Percentiles rank a stretch among this genome's conserved stretches.
Conservation (phyloP, 805 yeast species). For the baker's yeast (Saccharomyces cerevisiae) region DNA sequence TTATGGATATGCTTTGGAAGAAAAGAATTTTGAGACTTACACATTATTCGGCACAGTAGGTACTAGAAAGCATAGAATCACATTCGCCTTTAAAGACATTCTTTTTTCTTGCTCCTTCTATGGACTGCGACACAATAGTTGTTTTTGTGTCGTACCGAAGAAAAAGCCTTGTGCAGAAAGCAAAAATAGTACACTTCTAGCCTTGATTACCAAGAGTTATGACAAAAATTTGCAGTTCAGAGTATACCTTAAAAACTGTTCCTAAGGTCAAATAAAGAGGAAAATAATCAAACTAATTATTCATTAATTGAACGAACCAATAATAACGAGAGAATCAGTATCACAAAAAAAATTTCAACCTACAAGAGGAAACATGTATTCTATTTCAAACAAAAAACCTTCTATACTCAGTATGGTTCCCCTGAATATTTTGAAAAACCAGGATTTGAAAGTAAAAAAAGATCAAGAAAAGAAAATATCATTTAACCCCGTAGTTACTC, state of each 20-base stretch:
- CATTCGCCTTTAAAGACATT: background rate
- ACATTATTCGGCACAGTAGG: no score
- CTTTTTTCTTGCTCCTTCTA: background rate
- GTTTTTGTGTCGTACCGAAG: background rate
- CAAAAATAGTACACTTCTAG: background rate
- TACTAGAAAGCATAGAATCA: no score
- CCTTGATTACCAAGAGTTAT: background rate
- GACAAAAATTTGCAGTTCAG: background rate
- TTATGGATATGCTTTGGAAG: no score
- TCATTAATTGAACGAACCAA: background rate
- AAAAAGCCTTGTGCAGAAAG: background rate
- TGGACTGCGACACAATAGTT: background rate
- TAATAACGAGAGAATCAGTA: background rate
- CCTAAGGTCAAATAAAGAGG: background rate
- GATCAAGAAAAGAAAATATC: background rate
- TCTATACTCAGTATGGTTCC: background rate
- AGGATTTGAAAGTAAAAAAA: background rate
- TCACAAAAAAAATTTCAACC: background rate
- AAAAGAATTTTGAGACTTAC: no score
- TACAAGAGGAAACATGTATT: background rate
- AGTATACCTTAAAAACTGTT: background rate
- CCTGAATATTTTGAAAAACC: background rate
- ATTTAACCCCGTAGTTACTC: background rate
- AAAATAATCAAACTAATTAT: background rate
- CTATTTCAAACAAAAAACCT: background rate